These are phyloP conservation scores for Ascocoryne sarcoides DNA, from an alignment of 2,329 filamentous ascomycete species.

Conservation along the genomic window DNA sequence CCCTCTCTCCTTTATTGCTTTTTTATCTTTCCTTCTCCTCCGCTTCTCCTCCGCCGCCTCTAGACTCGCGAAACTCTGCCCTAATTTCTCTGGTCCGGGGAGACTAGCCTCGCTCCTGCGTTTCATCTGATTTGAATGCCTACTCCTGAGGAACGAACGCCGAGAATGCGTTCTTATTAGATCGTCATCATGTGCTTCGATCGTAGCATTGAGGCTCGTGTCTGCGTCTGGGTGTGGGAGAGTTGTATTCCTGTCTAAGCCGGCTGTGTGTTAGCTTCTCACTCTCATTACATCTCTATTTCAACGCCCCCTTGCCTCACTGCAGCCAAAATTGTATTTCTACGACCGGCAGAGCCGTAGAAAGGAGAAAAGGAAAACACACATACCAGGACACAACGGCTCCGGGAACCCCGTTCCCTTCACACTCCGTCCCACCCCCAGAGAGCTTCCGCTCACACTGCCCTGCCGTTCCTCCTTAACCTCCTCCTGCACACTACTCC, in stretches of 20 bases:
- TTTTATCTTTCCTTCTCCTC: too few species aligned
- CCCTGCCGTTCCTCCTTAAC: background rate
- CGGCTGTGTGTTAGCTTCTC: too few species aligned
- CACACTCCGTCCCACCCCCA: too few species aligned
- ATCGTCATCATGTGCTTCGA: slow-evolving; percentile 45
- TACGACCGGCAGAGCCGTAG: background rate
- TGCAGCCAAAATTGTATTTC: too few species aligned
- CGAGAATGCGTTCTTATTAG: slow-evolving; percentile 25
- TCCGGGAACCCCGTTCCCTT: slow-evolving; percentile 32
- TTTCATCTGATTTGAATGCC: too few species aligned
- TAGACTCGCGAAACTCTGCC: too few species aligned
- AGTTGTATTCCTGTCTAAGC: slow-evolving; percentile 46
- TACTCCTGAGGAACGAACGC: slow-evolving; percentile 9
- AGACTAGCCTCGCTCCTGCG: too few species aligned
- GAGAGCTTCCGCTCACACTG: background rate
- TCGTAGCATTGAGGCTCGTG: slow-evolving; percentile 45
- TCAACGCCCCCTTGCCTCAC: too few species aligned
- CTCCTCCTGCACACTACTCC: background rate
- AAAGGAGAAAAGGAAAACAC: background rate
- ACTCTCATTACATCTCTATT: too few species aligned
- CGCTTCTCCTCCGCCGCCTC: too few species aligned
- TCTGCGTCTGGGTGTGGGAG: slow-evolving; percentile 54
- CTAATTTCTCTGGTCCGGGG: too few species aligned
- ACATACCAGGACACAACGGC: slow-evolving; percentile 22
- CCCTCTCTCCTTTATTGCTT: too few species aligned